These are phyloP conservation scores for Ilex asprella DNA, from an alignment of 257 asterid species.

Conservation along the genomic window DNA sequence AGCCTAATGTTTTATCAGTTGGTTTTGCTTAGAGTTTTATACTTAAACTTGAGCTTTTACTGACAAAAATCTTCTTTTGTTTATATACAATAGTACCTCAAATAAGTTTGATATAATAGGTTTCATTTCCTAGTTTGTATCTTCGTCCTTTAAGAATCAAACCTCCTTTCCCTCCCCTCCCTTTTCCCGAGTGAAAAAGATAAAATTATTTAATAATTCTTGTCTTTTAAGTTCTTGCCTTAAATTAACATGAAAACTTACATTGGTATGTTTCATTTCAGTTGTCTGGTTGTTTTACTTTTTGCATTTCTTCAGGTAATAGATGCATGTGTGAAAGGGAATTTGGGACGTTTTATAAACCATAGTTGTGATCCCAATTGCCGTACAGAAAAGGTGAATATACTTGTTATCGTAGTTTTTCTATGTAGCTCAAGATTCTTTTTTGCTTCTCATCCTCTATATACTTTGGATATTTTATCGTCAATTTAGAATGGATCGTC, in stretches of 20 bases:
- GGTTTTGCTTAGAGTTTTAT: no score
- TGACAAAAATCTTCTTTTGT: no score
- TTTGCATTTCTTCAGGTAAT: constrained; percentile 47
- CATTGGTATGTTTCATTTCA: neutral
- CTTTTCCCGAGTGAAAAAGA: neutral
- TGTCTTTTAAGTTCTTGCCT: neutral
- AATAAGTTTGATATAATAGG: neutral
- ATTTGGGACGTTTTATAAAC: constrained; percentile 86
- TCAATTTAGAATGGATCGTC: no score
- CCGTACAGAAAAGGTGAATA: constrained; percentile 85
- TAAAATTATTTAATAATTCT: neutral
- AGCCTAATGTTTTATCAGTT: no score
- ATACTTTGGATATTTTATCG: no score
- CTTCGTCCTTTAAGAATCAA: neutral
- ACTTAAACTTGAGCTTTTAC: no score
- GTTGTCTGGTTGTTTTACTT: neutral
- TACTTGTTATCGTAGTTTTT: constrained; percentile 9
- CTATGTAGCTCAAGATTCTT: neutral
- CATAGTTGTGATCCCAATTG: constrained; percentile 93
- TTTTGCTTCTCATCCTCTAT: no score
- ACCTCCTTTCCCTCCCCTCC: neutral
- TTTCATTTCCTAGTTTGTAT: neutral
- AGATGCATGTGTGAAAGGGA: constrained; percentile 91
- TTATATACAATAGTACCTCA: no score
- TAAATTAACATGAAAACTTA: neutral